Conservation (phyloP, 2,329 filamentous ascomycete species). For the Cercospora zeina region DNA sequence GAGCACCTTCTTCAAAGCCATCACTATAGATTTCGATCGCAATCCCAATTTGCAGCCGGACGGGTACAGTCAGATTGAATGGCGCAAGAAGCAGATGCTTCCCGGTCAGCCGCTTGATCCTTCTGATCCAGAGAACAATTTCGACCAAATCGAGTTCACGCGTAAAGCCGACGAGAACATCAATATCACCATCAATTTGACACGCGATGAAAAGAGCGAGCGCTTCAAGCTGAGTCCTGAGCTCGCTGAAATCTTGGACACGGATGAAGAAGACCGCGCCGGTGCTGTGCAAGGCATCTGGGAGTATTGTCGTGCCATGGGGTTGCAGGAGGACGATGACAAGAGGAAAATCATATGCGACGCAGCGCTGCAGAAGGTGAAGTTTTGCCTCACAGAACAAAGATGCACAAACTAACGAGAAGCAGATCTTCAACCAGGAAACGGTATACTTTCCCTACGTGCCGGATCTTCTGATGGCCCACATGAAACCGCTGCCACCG, state of each 20-base stretch:
- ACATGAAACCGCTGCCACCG: conserved; percentile 77
- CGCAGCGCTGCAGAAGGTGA: conserved; percentile 72
- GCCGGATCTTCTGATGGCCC: conserved; percentile 68
- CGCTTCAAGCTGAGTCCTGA: conserved; percentile 76
- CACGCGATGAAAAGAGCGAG: conserved; percentile 81
- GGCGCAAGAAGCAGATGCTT: conserved; percentile 71
- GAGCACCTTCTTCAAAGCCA: conserved; percentile 79
- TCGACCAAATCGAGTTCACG: conserved; percentile 90
- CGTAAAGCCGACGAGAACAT: conserved; percentile 88
- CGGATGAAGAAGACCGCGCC: conserved; percentile 79
- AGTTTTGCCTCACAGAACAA: conserved; percentile 34
- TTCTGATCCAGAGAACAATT: conserved; percentile 68
- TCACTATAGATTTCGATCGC: conserved; percentile 64
- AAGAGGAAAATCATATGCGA: conserved; percentile 91
- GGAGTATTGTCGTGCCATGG: conserved; percentile 87
- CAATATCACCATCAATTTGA: conserved; percentile 85
- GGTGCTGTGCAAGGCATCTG: conserved; percentile 89
- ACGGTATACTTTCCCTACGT: conserved; percentile 83
- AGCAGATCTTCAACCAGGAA: conserved; percentile 69
- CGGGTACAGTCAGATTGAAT: conserved; percentile 68
- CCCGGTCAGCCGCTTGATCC: conserved; percentile 49
- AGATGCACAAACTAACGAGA: conserved; percentile 6
- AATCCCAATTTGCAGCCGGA: conserved; percentile 65
- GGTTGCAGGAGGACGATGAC: conserved; percentile 90
- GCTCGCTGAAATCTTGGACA: conserved; percentile 81